Evolutionary conservation across 1,284 basidiomycete species (phyloP).

Genomic region (Megacollybia platyphylla): DNA sequence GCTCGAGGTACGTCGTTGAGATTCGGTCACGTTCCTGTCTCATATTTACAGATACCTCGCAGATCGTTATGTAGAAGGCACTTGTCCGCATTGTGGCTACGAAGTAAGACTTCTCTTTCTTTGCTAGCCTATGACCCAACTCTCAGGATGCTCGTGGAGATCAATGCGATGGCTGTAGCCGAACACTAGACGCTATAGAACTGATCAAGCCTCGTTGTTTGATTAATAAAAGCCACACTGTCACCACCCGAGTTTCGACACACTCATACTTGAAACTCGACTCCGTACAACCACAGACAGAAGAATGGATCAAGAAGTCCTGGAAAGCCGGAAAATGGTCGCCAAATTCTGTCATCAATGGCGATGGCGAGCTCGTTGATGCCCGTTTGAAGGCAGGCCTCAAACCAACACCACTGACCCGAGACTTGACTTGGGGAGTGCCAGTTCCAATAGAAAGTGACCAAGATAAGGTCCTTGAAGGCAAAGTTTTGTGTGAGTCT

Average conservation of each 20-base stretch:
- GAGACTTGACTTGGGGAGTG: slow-evolving; percentile 96
- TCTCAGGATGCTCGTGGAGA: slow-evolving; percentile 89
- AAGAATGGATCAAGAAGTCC: slow-evolving; percentile 81
- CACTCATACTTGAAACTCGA: slow-evolving; percentile 94
- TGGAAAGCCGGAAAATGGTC: slow-evolving; percentile 85
- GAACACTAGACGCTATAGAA: slow-evolving; percentile 89
- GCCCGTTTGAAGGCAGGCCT: slow-evolving; percentile 83
- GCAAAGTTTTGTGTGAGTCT: slow-evolving; percentile 84
- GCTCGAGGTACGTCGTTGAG: slow-evolving; percentile 49
- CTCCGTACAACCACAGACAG: slow-evolving; percentile 70
- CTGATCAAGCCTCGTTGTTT: slow-evolving; percentile 94
- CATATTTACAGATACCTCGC: slow-evolving; percentile 64
- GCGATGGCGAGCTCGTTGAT: slow-evolving; percentile 83
- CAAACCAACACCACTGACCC: slow-evolving; percentile 82
- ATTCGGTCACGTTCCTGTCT: neutral
- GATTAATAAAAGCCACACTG: slow-evolving; percentile 69
- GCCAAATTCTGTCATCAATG: slow-evolving; percentile 81
- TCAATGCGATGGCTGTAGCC: slow-evolving; percentile 92
- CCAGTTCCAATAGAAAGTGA: slow-evolving; percentile 72
- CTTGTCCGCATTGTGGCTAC: slow-evolving; percentile 82
- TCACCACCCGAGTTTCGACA: slow-evolving; percentile 70
- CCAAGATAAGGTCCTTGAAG: slow-evolving; percentile 75
- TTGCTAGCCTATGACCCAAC: slow-evolving; percentile 1
- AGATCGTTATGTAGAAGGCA: slow-evolving; percentile 92
- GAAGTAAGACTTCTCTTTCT: slow-evolving; percentile 33